These are phyloP conservation scores for Setaria viridis DNA, from an alignment of 202 grass and related monocot genomes.

Conservation along the genomic window DNA sequence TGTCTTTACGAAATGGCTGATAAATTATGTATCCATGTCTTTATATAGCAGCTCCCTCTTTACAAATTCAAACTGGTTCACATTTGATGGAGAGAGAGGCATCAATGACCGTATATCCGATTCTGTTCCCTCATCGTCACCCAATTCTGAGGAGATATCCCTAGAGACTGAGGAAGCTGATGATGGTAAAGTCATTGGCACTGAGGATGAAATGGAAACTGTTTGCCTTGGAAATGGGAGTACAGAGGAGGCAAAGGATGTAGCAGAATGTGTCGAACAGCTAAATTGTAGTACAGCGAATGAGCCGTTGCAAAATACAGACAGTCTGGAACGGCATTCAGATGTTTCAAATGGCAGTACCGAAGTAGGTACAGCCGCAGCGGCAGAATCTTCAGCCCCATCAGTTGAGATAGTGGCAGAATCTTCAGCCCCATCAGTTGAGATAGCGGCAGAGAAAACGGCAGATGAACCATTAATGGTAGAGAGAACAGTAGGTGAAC, in stretches of 20 bases:
- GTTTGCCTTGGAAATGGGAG: constrained; percentile 66
- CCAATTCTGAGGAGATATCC: constrained; percentile 63
- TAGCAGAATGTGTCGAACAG: constrained; percentile 48
- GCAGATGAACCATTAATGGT: constrained; percentile 7
- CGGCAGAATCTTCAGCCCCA: constrained; percentile 31
- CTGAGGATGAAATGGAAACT: constrained; percentile 57
- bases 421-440: too few relatives aligned
- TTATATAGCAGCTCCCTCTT: constrained; percentile 77
- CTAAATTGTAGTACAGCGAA: constrained; percentile 37
- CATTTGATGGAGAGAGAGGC: constrained; percentile 85
- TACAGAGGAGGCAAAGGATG: constrained; percentile 50
- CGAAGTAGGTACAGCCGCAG: constrained; percentile 36
- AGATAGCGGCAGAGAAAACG: constrained; percentile 23
- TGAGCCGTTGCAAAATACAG: constrained; percentile 47
- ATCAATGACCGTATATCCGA: constrained; percentile 64
- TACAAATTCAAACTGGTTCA: constrained; percentile 98
- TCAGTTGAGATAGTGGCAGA: constrained; percentile 39
- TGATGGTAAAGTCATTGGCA: constrained; percentile 58
- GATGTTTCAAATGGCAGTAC: constrained; percentile 49
- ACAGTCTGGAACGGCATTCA: constrained; percentile 35
- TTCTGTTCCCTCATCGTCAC: constrained; percentile 70
- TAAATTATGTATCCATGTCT: constrained; percentile 33
- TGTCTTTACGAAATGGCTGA: constrained; percentile 27
- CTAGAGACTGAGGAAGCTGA: constrained; percentile 54
- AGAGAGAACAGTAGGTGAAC: constrained; percentile 22